These are phyloP conservation scores for Aureobasidium namibiae DNA, from an alignment of 2,329 filamentous ascomycete genomes.

Conservation along the genomic window DNA sequence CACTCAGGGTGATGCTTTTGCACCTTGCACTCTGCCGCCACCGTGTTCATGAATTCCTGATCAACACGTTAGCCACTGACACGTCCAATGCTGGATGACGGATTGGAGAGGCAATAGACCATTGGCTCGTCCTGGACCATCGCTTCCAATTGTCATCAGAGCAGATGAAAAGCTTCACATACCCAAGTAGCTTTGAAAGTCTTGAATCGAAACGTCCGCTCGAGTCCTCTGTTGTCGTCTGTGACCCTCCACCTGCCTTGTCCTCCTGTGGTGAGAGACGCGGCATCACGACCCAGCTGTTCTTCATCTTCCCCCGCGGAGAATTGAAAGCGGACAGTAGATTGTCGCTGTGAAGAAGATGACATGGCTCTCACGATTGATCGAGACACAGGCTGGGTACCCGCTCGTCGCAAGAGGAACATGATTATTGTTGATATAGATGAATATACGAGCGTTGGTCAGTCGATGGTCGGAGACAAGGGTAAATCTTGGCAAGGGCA, in stretches of 20 bases:
- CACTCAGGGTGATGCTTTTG: slow-evolving; percentile 68
- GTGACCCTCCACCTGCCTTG: slow-evolving; percentile 25
- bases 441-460: not conserved
- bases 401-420: not conserved
- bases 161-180: slow-evolving; percentile 11
- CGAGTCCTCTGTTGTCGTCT: slow-evolving; percentile 25
- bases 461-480: too few species aligned
- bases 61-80: not conserved
- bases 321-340: not conserved
- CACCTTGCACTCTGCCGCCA: slow-evolving; percentile 59
- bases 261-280: not conserved
- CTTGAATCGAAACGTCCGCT: slow-evolving; percentile 30
- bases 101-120: not conserved
- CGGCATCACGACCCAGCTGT: slow-evolving; percentile 19
- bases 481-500: not conserved
- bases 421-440: not conserved
- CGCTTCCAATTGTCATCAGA: not conserved
- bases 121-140: not conserved
- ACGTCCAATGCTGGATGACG: not conserved
- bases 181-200: slow-evolving; percentile 33
- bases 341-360: not conserved
- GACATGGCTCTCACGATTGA: not conserved
- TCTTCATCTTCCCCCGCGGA: slow-evolving; percentile 17
- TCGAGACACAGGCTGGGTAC: not conserved
- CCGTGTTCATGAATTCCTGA: slow-evolving; percentile 69